phyloP scores from a whole-genome alignment of 1,284 basidiomycete species.

The Blastosporella zonata region DNA sequence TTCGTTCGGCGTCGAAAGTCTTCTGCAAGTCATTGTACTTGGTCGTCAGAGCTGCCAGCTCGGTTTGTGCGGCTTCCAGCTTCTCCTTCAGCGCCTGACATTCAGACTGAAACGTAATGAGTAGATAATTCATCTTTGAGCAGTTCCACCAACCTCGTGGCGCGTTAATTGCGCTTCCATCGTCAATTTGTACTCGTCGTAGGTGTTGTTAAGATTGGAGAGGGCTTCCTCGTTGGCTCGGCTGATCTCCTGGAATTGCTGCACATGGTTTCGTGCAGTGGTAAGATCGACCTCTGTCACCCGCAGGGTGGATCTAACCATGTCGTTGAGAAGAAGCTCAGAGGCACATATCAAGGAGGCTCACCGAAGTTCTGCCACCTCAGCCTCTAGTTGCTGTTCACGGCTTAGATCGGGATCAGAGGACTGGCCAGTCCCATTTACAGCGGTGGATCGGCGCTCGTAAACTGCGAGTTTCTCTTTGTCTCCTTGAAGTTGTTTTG shows the following conservation, averaged over 20 bases:
- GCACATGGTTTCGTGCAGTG: conserved; percentile 66
- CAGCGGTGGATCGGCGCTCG: conserved; percentile 59
- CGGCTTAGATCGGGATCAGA: conserved; percentile 49
- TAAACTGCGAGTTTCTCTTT: conserved; percentile 86
- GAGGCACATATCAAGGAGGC: conserved; percentile 19
- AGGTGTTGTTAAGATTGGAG: conserved; percentile 63
- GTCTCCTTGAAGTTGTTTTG: conserved; percentile 69
- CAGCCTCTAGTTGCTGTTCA: conserved; percentile 80
- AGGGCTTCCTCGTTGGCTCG: conserved; percentile 79
- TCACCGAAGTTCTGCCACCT: conserved; percentile 81
- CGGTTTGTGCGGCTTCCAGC: conserved; percentile 52
- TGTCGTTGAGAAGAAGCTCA: conserved; percentile 4
- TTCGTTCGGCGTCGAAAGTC: conserved; percentile 62
- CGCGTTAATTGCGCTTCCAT: conserved; percentile 64
- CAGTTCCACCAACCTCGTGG: conserved; percentile 52
- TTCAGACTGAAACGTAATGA: conserved; percentile 53
- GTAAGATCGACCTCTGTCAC: conserved; percentile 73
- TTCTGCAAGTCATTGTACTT: conserved; percentile 61
- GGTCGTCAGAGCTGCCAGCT: conserved; percentile 49
- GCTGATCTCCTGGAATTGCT: conserved; percentile 84
- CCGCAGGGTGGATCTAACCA: conserved; percentile 64
- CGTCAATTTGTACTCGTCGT: conserved; percentile 75
- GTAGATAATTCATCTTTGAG: conserved; percentile 1
- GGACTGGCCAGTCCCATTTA: conserved; percentile 29
- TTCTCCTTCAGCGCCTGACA: conserved; percentile 63